These are phyloP conservation scores for Epicoccum nigrum DNA, from an alignment of 2,329 filamentous ascomycete species.

Conservation along the genomic window DNA sequence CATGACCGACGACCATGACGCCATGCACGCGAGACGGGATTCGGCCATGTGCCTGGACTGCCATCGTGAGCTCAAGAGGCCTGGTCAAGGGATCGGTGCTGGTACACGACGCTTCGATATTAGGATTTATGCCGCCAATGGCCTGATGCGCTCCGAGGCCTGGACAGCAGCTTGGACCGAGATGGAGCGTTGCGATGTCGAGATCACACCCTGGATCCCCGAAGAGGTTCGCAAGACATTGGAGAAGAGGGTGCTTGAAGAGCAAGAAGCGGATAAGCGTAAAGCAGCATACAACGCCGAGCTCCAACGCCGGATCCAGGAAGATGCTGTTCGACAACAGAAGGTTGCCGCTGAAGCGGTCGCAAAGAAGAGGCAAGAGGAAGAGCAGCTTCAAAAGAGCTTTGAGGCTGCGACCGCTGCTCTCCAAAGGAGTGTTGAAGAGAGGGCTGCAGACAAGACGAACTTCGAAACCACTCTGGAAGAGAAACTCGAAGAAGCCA, in stretches of 20 bases:
- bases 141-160: constrained; percentile 86
- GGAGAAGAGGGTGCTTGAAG: constrained; percentile 57
- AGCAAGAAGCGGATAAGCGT: constrained; percentile 39
- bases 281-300: constrained; percentile 41
- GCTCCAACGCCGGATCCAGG: constrained; percentile 40
- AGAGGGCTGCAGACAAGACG: constrained; percentile 37
- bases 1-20: constrained; percentile 41
- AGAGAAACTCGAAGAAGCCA: constrained; percentile 40
- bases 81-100: constrained; percentile 43
- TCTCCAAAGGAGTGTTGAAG: constrained; percentile 33
- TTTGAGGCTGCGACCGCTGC: constrained; percentile 37
- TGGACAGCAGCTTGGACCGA: constrained; percentile 96
- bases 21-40: constrained; percentile 30
- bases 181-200: constrained; percentile 98
- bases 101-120: constrained; percentile 70
- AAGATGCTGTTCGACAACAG: constrained; percentile 39
- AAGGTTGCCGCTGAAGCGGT: constrained; percentile 36
- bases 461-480: constrained; percentile 35
- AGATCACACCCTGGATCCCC: constrained; percentile 78
- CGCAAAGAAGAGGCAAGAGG: constrained; percentile 33
- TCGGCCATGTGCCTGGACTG: constrained; percentile 59
- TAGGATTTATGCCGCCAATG: constrained; percentile 93
- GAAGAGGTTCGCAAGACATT: constrained; percentile 65
- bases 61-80: constrained; percentile 45
- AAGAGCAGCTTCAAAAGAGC: constrained; percentile 34